Base-by-base conservation (phyloP, 192 early-diverging fungal genomes). In the Coemansia sp. region DNA sequence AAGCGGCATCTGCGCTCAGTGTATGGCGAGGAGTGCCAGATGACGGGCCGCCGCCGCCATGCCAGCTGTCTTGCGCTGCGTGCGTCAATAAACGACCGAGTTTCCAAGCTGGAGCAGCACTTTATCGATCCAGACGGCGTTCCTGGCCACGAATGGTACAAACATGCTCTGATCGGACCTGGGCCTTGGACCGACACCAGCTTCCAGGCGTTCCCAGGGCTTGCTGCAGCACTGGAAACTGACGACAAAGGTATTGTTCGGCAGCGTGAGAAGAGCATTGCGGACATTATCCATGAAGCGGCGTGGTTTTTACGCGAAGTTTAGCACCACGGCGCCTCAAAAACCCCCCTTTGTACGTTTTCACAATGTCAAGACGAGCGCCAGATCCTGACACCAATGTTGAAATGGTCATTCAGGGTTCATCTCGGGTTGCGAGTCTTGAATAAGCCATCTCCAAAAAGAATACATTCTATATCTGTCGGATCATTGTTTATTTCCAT, bases 71-170 rank as follows among this genome's bases (percentile, higher is more conserved):
- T 67, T 36, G 65, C 72, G 40, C 68, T 67, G 25, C 71, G 82
- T 36, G 56, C 50, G 3, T 59, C 57, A 1, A 71, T 84, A 23
- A 88, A 89, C 54, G 74, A 84, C 38, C 74, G 79, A 12, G 52
- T 81, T 4, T 69, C 62, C 8, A 31, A 65, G 5, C 81, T 87
- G 48, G 88, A 89, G 61, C 78, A 83, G 42, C 77, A 82, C 17
- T 84, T 89, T 63, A 53, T 86, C 26, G 83, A 85, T 40, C 72
- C 79, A 6, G 72, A 84, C 28, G 88, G 87, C 46, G 79, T 87
- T 12, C 72, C 75, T 1, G 79, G 81, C 1, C 83, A 85, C 42
- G 64, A 69, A 25, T 89, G 88, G 88, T 87, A 81, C 67, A 84
- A 86, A 37, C 88, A 89, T 51, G 70, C 80, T 1, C 61, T 89